Evolutionary conservation across 208 protist genomes (phyloP).

Genomic region (Leptomonas seymouri): DNA sequence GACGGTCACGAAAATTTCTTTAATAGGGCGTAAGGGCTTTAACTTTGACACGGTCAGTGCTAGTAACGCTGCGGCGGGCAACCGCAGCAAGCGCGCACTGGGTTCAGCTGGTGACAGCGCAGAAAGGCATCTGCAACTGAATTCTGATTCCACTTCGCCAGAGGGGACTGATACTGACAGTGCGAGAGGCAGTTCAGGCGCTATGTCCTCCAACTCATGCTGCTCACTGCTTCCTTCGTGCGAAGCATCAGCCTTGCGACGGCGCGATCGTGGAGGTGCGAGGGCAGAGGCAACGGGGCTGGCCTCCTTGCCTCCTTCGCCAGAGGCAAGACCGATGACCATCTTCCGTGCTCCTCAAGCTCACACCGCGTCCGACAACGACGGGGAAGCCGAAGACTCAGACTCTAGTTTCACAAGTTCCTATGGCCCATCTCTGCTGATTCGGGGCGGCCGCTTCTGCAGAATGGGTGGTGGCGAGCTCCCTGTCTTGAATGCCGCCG

Average conservation of each 20-base stretch:
- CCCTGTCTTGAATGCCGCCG: conserved; percentile 4
- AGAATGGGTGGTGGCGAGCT: too few species aligned
- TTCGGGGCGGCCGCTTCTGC: conserved; percentile 39
- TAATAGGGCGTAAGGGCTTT: conserved; percentile 4
- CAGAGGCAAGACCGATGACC: neutral
- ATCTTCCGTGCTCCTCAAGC: neutral
- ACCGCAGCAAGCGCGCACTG: neutral
- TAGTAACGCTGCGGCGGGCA: neutral
- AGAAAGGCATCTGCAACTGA: neutral
- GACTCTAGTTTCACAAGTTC: neutral
- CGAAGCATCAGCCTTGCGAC: conserved; percentile 1
- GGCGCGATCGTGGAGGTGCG: neutral
- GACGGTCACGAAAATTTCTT: neutral
- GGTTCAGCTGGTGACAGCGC: neutral
- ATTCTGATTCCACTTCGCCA: neutral
- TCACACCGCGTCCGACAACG: neutral
- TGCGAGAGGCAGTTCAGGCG: neutral
- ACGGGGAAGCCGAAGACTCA: neutral
- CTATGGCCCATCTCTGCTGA: conserved; percentile 28
- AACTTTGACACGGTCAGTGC: conserved; percentile 10
- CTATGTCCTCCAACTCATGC: neutral
- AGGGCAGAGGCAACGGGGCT: neutral
- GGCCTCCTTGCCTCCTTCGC: neutral
- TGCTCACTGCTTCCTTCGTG: conserved; percentile 2
- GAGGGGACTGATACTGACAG: neutral